Conservation (phyloP, 1,284 basidiomycete genomes). For the Ceratobasidium theobromae region DNA sequence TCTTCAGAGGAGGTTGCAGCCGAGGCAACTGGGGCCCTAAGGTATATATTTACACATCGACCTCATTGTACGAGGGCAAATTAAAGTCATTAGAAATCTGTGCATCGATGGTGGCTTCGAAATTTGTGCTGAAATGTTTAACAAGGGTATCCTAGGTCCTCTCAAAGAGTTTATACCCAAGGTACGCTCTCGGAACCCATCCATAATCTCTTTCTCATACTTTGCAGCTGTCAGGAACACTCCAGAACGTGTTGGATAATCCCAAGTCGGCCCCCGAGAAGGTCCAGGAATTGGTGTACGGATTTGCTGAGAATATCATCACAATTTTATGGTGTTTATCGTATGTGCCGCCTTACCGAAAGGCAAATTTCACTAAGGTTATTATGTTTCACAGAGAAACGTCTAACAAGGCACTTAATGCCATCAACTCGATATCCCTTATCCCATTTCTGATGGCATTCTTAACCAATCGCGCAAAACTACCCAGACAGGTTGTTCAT, state of each 20-base stretch:
- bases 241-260: conserved; percentile 65
- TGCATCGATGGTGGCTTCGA: conserved; percentile 93
- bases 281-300: conserved; percentile 74
- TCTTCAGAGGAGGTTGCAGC: conserved; percentile 82
- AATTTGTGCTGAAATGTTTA: conserved; percentile 94
- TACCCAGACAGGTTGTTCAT: conserved; percentile 69
- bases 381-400: conserved; percentile 66
- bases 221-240: conserved; percentile 68
- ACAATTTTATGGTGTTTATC: conserved; percentile 91
- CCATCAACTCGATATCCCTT: conserved; percentile 76
- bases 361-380: too few species aligned
- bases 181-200: conserved; percentile 45
- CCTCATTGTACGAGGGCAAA: conserved; percentile 14
- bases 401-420: conserved; percentile 84
- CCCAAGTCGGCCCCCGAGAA: conserved; percentile 63
- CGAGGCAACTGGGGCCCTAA: conserved; percentile 80
- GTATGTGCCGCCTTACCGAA: conserved; percentile 53
- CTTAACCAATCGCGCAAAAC: conserved; percentile 62
- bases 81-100: conserved; percentile 64
- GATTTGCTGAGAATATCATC: conserved; percentile 87
- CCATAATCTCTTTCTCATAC: neutral
- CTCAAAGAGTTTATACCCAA: conserved; percentile 73
- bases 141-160: conserved; percentile 85
- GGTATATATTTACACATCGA: conserved; percentile 50
- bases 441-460: conserved; percentile 84